phyloP scores from a whole-genome alignment of 108 stramenopile species.

The Cyclostephanos invisitatus region DNA sequence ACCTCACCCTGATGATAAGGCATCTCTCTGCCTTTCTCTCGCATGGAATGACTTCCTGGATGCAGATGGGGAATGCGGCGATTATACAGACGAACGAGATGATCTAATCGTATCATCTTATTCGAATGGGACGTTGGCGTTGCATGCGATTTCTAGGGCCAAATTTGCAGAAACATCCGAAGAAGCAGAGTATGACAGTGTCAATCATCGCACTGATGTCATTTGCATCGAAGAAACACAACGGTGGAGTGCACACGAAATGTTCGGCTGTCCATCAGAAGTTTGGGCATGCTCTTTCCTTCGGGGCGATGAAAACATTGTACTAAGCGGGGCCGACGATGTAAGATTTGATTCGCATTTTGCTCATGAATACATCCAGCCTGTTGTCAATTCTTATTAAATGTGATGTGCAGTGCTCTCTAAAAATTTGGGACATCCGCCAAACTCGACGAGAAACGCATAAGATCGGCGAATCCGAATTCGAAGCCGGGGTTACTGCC shows the following conservation, averaged over 20 bases:
- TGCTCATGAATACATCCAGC: conserved; percentile 28
- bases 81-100: not conserved
- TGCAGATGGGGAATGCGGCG: not conserved
- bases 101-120: conserved; percentile 79
- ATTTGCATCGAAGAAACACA: conserved; percentile 31
- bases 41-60: conserved; percentile 48
- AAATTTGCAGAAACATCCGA: conserved; percentile 15
- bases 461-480: conserved; percentile 45
- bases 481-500: conserved; percentile 85
- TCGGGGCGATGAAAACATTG: conserved; percentile 38
- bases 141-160: conserved; percentile 46
- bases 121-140: conserved; percentile 66
- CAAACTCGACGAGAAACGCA: conserved; percentile 33
- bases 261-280: conserved; percentile 83
- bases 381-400: conserved; percentile 3
- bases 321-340: conserved; percentile 53
- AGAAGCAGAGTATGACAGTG: conserved; percentile 2
- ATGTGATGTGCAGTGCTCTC: conserved; percentile 33
- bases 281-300: conserved; percentile 76
- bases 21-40: conserved; percentile 56
- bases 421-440: conserved; percentile 76
- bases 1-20: conserved; percentile 6
- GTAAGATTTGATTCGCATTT: conserved; percentile 25
- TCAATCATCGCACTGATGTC: not conserved
- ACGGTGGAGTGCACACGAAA: conserved; percentile 71